A percentile compares a stretch with the other conserved stretches of the same genome.
Evolutionary conservation across 2,329 filamentous ascomycete species (phyloP).

Genomic region (Sordariomycetes sp.): DNA sequence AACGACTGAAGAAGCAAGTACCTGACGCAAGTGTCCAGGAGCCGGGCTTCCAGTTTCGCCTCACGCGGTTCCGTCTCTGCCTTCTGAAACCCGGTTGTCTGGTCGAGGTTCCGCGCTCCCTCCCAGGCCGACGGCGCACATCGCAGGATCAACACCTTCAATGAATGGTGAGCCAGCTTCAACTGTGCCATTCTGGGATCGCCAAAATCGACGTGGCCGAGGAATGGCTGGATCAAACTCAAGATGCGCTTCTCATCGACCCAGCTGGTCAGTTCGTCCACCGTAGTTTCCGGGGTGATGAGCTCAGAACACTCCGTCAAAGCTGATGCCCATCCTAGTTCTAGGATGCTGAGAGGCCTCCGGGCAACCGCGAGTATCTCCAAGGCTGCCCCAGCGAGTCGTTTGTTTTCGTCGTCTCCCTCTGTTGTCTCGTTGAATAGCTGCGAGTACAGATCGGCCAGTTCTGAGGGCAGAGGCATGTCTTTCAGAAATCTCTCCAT

Average conservation of each 20-base stretch:
- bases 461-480: neutral
- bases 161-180: neutral
- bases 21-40: neutral
- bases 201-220: neutral
- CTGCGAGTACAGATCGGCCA: neutral
- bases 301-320: neutral
- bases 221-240: neutral
- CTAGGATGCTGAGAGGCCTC: neutral
- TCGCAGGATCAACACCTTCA: neutral
- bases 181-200: neutral
- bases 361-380: neutral
- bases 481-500: neutral
- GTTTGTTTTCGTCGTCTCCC: neutral
- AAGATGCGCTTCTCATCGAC: neutral
- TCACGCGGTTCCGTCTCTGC: neutral
- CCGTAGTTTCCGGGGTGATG: too few species aligned
- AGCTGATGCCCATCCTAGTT: neutral
- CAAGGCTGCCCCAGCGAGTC: neutral
- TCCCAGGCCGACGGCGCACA: neutral
- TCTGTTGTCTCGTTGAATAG: neutral
- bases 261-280: neutral
- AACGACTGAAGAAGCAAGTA: neutral
- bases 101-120: neutral
- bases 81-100: neutral
- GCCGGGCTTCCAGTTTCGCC: neutral